Evolutionary conservation across 1,284 basidiomycete genomes (phyloP).

Genomic region (Tilletia horrida): DNA sequence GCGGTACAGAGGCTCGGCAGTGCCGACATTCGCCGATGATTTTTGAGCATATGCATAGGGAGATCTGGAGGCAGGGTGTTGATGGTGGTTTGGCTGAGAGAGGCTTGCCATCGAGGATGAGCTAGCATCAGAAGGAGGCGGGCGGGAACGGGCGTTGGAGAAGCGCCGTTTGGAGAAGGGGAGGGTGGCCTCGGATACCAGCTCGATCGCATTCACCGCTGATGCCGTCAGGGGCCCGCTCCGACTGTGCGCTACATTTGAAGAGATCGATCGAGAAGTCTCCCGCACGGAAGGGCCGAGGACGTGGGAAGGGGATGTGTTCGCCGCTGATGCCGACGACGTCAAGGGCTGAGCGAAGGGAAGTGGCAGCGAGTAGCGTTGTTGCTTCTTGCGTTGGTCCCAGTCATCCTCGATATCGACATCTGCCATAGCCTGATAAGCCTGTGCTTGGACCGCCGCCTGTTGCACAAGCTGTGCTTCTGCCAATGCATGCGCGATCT

Average conservation of each 20-base stretch:
- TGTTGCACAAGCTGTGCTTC: neutral
- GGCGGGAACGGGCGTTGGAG: neutral
- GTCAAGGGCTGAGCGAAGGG: conserved; percentile 3
- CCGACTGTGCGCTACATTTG: neutral
- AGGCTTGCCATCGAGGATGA: conserved; percentile 9
- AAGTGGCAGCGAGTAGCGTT: neutral
- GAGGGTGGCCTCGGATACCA: neutral
- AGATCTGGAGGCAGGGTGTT: neutral
- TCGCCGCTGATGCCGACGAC: no score
- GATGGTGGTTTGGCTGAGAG: neutral
- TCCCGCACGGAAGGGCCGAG: no score
- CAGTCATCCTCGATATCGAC: conserved; percentile 8
- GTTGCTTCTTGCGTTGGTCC: neutral
- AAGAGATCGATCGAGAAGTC: neutral
- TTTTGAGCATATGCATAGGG: neutral
- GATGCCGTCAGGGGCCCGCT: neutral
- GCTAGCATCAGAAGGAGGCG: conserved; percentile 9
- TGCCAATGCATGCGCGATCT: conserved; percentile 10
- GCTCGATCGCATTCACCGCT: neutral
- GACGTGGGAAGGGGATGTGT: no score
- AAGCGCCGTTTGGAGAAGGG: neutral
- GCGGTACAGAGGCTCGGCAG: neutral
- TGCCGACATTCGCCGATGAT: no score
- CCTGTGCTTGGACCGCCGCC: neutral
- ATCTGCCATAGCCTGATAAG: conserved; percentile 13